Base-by-base conservation (phyloP, 2,329 filamentous ascomycete genomes). In the Thielaviopsis ethacetica region DNA sequence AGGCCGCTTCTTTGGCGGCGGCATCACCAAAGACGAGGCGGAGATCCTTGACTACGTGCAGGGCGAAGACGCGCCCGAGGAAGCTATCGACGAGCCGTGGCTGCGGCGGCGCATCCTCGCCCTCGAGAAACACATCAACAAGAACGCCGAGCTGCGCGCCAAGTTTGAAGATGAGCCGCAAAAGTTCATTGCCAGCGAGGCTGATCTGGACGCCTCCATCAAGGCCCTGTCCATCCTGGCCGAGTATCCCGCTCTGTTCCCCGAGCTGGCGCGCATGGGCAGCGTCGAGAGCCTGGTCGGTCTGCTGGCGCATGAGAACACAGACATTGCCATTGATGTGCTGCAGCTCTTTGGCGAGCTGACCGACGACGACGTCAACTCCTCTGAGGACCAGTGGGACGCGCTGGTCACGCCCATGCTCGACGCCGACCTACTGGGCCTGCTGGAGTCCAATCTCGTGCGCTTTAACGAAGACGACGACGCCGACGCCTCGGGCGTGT, bases 1-100 rank as follows among this genome's bases (percentile, higher is more conserved):
- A 63, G 93, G 91, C 0, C 84, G 93, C 12, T 98, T 98, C 75
- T 98, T 96, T 66, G 93, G 91, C 51, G 88, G 90, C 58, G 93
- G 93, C 38, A 85, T 98, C 65, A 88, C 85, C 26, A 79, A 84
- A 60, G 79, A 88, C 64, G 89, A 94, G 64, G 84, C 83, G 2
- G 81, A 90, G 65, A 88, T 93, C 21, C 78, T 98, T 66, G 87
- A 97, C 71, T 97, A 86, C 67, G 82, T 98, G 62, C 89, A 96
- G 55, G 71, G 70, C 21, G 69, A 68, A 26, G 69, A 71, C 56
- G 68, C 66, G 9, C 67, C 67, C 63, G 78, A 82, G 0, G 89
- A 94, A 65, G 91, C 85, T 70, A 86, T 95, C 63, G 91, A 98
- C 69, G 73, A 75, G 1, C 73, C 84, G 0, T 98, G 93, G 91